Evolutionary conservation across 805 yeast species (phyloP).

Genomic region (Spencermartinsiella europaea): DNA sequence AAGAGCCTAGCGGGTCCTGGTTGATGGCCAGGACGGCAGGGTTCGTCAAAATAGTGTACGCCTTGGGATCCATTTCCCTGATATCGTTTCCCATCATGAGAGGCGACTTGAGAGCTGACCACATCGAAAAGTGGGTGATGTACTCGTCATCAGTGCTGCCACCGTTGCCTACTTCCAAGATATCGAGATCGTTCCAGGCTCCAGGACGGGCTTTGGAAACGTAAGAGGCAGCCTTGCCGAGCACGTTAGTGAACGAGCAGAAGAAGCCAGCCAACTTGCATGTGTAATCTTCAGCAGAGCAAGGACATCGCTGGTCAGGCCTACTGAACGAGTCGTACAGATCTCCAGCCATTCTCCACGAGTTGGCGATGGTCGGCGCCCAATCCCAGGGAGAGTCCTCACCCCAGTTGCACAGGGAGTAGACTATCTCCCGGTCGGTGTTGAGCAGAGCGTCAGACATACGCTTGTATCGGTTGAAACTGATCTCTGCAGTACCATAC

Average conservation of each 20-base stretch:
- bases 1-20: conserved; percentile 25
- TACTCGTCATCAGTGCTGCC: conserved; percentile 29
- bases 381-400: conserved; percentile 31
- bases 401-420: conserved; percentile 34
- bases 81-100: conserved; percentile 30
- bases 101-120: conserved; percentile 32
- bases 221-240: conserved; percentile 29
- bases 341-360: conserved; percentile 33
- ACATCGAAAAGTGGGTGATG: conserved; percentile 29
- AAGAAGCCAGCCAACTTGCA: conserved; percentile 25
- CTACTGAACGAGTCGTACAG: conserved; percentile 18
- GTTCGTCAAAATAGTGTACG: conserved; percentile 22
- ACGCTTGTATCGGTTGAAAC: conserved; percentile 25
- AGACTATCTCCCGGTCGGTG: conserved; percentile 31
- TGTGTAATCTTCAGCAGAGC: conserved; percentile 23
- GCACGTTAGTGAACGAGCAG: conserved; percentile 26
- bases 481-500: conserved; percentile 25
- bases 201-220: conserved; percentile 25
- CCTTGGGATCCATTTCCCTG: conserved; percentile 21
- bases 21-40: conserved; percentile 25
- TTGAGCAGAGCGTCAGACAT: conserved; percentile 30
- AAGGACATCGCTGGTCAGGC: conserved; percentile 29
- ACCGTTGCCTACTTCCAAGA: conserved; percentile 32
- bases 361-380: conserved; percentile 29
- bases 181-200: conserved; percentile 31